Base-by-base conservation (phyloP, 1,139 yeast species). In the Blastobotrys illinoisensis region DNA sequence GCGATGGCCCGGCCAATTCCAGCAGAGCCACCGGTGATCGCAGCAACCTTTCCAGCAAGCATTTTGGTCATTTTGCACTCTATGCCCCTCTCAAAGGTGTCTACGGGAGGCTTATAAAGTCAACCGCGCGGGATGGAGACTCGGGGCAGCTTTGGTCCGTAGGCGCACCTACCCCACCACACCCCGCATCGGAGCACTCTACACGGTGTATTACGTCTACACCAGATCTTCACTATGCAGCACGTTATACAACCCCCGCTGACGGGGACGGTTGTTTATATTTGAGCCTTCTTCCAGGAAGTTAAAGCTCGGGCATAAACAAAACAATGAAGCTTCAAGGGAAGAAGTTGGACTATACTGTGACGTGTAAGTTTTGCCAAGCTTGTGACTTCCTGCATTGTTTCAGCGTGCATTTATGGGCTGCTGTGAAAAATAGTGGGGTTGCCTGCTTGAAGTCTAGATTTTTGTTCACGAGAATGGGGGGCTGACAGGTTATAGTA, bases 1-100 rank as follows among this genome's bases (percentile, higher is more conserved):
- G 76, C 76, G 51, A 72, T 70, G n/a, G 73, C 74, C 32, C 72
- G 59, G 9, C 77, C 77, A 36, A 73, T 73, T 5, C 77, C 77
- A 7, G 70, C 66, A 18, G 74, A 71, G n/a, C 71, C 77, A 5
- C 78, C 78, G 0, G 78, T 74, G 56, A 72, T 64, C 36, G 66
- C 62, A 1, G 53, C 62, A 2, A 54, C 52, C 49, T 60, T 61
- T 21, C 60, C 60, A 7, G 23, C 52, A 6, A 61, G 54, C 28
- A 59, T 49, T 45, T 19, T 44, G 14, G 46, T 32, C 40, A 32
- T 32, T n/a, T 32, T n/a, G 14, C 4, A 21, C 23, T 4, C n/a
- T n/a, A 11, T 26, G 13, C 32, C 32, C 32, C 32, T 26, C 32
- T 26, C 23, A 21, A 21, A 32, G 40, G 40, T 32, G 16, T 32